Evolutionary conservation across 1,139 yeast species (phyloP).

Genomic region (Kodamaea fungicola): DNA sequence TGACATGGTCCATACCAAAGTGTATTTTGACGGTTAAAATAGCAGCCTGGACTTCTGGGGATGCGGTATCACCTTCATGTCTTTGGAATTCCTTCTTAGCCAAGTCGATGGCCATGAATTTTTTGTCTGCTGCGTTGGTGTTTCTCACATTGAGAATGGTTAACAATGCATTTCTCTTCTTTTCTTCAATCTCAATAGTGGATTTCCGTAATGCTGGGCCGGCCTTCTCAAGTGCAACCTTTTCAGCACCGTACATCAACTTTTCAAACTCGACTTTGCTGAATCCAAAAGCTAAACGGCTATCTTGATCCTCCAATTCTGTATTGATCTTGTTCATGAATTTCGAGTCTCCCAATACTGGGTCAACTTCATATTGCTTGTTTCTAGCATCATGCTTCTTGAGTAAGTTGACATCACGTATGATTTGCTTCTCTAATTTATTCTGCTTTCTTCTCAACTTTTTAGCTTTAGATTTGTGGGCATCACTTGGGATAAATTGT

Average conservation of each 20-base stretch:
- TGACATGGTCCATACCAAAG: slow-evolving; percentile 72
- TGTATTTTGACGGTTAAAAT: slow-evolving; percentile 78
- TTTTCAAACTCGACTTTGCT: slow-evolving; percentile 67
- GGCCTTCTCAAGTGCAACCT: slow-evolving; percentile 33
- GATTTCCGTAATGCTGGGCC: slow-evolving; percentile 41
- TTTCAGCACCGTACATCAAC: slow-evolving; percentile 71
- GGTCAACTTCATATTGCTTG: slow-evolving; percentile 49
- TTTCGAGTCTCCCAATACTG: slow-evolving; percentile 70
- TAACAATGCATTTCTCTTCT: slow-evolving; percentile 64
- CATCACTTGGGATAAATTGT: slow-evolving; percentile 24
- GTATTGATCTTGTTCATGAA: slow-evolving; percentile 67
- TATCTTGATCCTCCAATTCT: slow-evolving; percentile 56
- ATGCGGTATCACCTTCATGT: slow-evolving; percentile 87
- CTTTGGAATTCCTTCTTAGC: slow-evolving; percentile 81
- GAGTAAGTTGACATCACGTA: slow-evolving; percentile 45
- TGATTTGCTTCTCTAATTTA: slow-evolving; percentile 41
- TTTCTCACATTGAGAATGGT: slow-evolving; percentile 76
- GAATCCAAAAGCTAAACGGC: slow-evolving; percentile 57
- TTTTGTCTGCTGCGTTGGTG: slow-evolving; percentile 56
- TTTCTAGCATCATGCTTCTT: slow-evolving; percentile 35
- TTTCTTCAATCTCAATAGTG: slow-evolving; percentile 44
- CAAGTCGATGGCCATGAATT: slow-evolving; percentile 54
- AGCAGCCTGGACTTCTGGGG: slow-evolving; percentile 96
- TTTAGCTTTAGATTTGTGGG: slow-evolving; percentile 31
- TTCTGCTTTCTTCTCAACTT: slow-evolving; percentile 39